Conservation (phyloP, 1,284 basidiomycete species). For the Pterulicium gracile region DNA sequence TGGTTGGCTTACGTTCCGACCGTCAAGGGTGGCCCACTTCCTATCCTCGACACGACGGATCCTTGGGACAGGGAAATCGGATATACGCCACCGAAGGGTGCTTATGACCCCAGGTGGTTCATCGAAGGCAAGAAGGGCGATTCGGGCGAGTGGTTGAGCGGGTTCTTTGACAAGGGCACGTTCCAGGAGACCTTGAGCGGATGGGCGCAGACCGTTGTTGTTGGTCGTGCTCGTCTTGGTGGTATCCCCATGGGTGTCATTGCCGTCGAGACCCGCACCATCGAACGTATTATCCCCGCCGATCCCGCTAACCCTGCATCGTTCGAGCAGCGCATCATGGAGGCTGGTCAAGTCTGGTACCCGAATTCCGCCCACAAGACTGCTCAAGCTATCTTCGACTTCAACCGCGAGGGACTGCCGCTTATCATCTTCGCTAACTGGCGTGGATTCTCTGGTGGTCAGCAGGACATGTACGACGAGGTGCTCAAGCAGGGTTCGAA, state of each 20-base stretch:
- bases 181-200: constrained; percentile 95
- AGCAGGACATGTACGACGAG: constrained; percentile 97
- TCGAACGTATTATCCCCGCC: constrained; percentile 94
- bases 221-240: constrained; percentile 91
- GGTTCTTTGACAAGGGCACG: constrained; percentile 95
- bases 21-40: constrained; percentile 66
- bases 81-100: constrained; percentile 86
- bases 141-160: constrained; percentile 65
- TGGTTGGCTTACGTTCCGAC: constrained; percentile 95
- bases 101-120: constrained; percentile 98
- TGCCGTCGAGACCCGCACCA: constrained; percentile 94
- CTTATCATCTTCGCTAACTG: constrained; percentile 99
- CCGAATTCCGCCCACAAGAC: constrained; percentile 99
- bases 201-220: constrained; percentile 97
- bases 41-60: constrained; percentile 65
- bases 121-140: constrained; percentile 91
- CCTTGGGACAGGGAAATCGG: constrained; percentile 89
- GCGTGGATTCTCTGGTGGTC: constrained; percentile 99
- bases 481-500: constrained; percentile 91
- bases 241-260: constrained; percentile 98
- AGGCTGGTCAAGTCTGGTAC: constrained; percentile 99
- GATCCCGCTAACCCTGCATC: constrained; percentile 99
- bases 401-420: constrained; percentile 93
- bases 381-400: constrained; percentile 97
- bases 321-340: constrained; percentile 97